A percentile compares a stretch with the other conserved stretches of the same genome.
phyloP scores from a whole-genome alignment of 2,329 filamentous ascomycete genomes.

The Zasmidium cellare region DNA sequence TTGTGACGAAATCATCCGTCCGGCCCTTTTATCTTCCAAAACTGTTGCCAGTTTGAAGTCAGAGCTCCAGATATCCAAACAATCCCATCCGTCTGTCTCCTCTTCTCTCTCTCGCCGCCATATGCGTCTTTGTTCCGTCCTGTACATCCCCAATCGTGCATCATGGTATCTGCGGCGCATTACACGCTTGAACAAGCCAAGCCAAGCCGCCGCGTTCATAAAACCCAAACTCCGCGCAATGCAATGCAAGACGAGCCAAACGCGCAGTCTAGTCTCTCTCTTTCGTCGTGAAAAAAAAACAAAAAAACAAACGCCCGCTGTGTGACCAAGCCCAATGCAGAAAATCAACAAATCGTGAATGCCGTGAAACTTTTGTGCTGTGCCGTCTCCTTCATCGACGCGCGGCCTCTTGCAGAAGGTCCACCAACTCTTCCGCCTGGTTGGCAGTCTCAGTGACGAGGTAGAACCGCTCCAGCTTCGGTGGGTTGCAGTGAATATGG shows the following conservation, averaged over 20 bases:
- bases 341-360: background rate
- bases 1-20: too few relatives aligned
- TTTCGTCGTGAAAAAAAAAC: too few relatives aligned
- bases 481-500: constrained; percentile 17
- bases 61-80: too few relatives aligned
- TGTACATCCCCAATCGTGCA: too few relatives aligned
- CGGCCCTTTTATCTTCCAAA: too few relatives aligned
- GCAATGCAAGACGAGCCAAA: background rate
- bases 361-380: background rate
- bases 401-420: constrained; percentile 6
- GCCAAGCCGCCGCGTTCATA: too few relatives aligned
- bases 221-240: background rate
- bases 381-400: background rate
- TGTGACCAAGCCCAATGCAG: background rate
- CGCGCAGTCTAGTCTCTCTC: background rate
- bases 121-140: too few relatives aligned
- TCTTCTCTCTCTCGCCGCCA: background rate
- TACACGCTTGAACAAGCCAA: too few relatives aligned
- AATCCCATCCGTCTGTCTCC: background rate
- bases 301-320: background rate
- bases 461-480: constrained; percentile 10
- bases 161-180: too few relatives aligned
- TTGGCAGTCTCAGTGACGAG: constrained; percentile 4
- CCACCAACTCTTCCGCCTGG: constrained; percentile 10
- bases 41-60: too few relatives aligned